Evolutionary conservation across 2,329 filamentous ascomycete species (phyloP).

Genomic region (Lecanoromycetidae sp.): DNA sequence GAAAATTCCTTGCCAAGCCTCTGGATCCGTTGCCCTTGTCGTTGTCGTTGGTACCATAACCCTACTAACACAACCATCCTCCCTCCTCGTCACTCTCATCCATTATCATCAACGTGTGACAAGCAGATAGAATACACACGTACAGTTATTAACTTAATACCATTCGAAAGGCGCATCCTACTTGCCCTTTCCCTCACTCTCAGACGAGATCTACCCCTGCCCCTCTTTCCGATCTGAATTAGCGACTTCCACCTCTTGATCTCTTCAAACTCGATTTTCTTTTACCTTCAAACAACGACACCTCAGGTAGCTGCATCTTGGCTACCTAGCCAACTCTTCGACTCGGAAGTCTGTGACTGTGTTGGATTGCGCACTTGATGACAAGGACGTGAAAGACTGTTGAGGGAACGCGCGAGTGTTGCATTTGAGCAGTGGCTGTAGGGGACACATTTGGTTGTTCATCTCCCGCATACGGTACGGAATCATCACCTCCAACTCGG

Average conservation of each 20-base stretch:
- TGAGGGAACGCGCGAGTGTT: conserved; percentile 3
- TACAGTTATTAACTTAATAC: conserved; percentile 14
- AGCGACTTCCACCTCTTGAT: conserved; percentile 16
- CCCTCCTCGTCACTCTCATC: background rate
- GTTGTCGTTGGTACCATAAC: background rate
- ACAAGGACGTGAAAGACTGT: too few relatives aligned
- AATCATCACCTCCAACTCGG: conserved; percentile 17
- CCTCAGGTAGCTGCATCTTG: background rate
- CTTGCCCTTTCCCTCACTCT: conserved; percentile 17
- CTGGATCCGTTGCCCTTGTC: background rate
- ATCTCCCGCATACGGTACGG: conserved; percentile 67
- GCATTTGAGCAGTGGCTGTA: conserved; percentile 38
- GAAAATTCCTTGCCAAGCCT: conserved; percentile 6
- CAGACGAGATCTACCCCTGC: conserved; percentile 15
- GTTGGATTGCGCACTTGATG: background rate
- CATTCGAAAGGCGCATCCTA: conserved; percentile 13
- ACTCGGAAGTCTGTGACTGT: background rate
- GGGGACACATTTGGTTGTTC: conserved; percentile 98
- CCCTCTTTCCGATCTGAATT: conserved; percentile 19
- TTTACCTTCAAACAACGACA: background rate
- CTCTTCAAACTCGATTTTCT: conserved; percentile 4
- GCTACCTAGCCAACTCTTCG: background rate
- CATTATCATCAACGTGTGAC: background rate
- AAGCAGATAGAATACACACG: conserved; percentile 13
- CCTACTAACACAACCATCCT: background rate